Percentiles rank a stretch among this genome's conserved stretches.
These are phyloP conservation scores for Eucalyptus pauciflora DNA, from an alignment of 345 rosid species.

Conservation along the genomic window DNA sequence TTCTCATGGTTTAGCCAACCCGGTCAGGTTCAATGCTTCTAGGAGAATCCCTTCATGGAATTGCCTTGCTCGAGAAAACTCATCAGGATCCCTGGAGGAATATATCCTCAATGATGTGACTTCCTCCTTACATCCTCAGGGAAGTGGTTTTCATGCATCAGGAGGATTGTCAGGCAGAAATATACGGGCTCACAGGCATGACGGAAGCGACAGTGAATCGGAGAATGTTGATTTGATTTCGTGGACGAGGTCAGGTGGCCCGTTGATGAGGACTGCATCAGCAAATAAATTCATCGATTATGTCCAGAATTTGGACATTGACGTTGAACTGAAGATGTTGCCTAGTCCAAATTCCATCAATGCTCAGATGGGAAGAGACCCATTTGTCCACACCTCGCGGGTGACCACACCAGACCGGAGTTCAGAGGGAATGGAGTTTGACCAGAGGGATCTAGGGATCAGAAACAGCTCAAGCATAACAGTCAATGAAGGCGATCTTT, in stretches of 20 bases:
- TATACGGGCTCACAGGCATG: constrained; percentile 21
- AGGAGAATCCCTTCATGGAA: constrained; percentile 98
- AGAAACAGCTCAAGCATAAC: constrained; percentile 43
- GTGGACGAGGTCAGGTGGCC: constrained; percentile 98
- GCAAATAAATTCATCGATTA: constrained; percentile 75
- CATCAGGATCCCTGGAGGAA: constrained; percentile 89
- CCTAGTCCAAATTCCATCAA: constrained; percentile 30
- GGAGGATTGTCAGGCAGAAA: constrained; percentile 20
- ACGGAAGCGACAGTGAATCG: constrained; percentile 82
- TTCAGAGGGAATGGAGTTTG: constrained; percentile 18
- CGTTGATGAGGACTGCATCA: constrained; percentile 90
- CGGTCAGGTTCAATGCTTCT: constrained; percentile 66
- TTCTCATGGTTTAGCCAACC: constrained; percentile 42
- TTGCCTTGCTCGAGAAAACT: constrained; percentile 88
- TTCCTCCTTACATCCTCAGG: constrained; percentile 28
- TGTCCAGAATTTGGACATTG: constrained; percentile 56
- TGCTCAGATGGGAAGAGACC: constrained; percentile 25
- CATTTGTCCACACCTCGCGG: constrained; percentile 19
- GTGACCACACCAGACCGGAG: constrained; percentile 28
- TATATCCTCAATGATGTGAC: constrained; percentile 30
- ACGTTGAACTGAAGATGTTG: constrained; percentile 33
- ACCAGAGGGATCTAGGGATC: constrained; percentile 19
- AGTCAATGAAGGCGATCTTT: constrained; percentile 74
- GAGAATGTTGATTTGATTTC: constrained; percentile 65
- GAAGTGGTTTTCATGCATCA: constrained; percentile 16